Base-by-base conservation (phyloP, 345 rosid species). In the Hypericum androsaemum region DNA sequence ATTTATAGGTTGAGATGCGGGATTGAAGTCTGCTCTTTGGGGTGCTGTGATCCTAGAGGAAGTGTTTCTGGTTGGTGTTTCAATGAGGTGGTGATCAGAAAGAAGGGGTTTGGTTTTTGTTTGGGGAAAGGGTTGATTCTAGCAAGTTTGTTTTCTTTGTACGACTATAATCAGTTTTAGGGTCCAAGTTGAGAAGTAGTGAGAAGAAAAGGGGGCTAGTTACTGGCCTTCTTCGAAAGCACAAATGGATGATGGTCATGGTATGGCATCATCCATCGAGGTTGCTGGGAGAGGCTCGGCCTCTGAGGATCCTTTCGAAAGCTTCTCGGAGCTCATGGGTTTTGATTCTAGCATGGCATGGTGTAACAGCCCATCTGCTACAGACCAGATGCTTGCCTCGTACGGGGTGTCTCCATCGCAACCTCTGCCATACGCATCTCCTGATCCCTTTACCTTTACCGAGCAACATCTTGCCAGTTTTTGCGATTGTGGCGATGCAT, bases 271-370 rank as follows among this genome's bases (percentile, higher is more conserved):
- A 35, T 32, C 56, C 6, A 12, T 56, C 0, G 81, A 64, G 49
- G 50, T 38, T 36, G 42, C 54, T 12, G 0, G 65, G 7, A 71
- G 64, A 70, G 77, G 58, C 71, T 66, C 68, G 5, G 14, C 50
- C 56, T 53, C 52, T 5, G 94, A 77, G 43, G 88, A 86, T 44
- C 65, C 80, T 10, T 68, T 71, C 28, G 61, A 53, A 58, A 68
- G 64, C 75, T 61, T 80, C 41, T 56, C 78, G 0, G 88, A 83
- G 47, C 65, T 80, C 43, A 67, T 81, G 81, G 83, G 79, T 75
- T 67, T 78, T 5, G 94, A 89, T 53, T 41, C 70, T 32, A 71
- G 70, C 67, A 80, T 76, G 59, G 90, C 79, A 39, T 80, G 84
- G 82, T 81, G 76, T 69, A 78, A 67, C 64, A 77, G 69, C 55